These are phyloP conservation scores for Pseudopyricularia cyperi DNA, from an alignment of 2,329 filamentous ascomycete genomes.

Conservation along the genomic window DNA sequence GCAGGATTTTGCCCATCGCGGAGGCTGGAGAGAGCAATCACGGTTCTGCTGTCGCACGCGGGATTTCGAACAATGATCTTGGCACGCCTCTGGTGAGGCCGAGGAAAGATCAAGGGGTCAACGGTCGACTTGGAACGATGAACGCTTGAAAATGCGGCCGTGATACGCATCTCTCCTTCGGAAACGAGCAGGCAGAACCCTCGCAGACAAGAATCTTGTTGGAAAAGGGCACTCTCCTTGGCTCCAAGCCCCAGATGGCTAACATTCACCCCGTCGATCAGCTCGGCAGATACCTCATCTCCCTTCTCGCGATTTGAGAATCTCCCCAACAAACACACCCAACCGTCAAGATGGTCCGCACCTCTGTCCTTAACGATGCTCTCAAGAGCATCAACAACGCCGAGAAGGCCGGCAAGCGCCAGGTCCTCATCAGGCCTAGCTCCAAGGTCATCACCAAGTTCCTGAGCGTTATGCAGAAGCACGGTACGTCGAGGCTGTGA, in stretches of 20 bases:
- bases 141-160: conserved; percentile 11
- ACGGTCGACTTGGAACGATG: conserved; percentile 11
- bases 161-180: conserved; percentile 53
- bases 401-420: conserved; percentile 99
- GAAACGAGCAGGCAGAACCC: conserved; percentile 60
- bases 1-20: conserved; percentile 16
- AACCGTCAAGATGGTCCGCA: conserved; percentile 88
- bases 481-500: conserved; percentile 60
- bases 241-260: conserved; percentile 45
- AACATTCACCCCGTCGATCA: conserved; percentile 27
- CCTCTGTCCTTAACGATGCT: conserved; percentile 98
- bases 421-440: conserved; percentile 93
- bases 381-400: conserved; percentile 99
- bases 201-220: conserved; percentile 16
- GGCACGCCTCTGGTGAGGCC: conserved; percentile 3
- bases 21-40: conserved; percentile 54
- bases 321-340: conserved; percentile 43
- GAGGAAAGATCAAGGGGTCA: conserved; percentile 1
- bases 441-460: conserved; percentile 99
- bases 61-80: background rate
- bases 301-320: conserved; percentile 58
- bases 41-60: background rate
- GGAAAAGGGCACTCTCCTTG: conserved; percentile 55
- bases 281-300: conserved; percentile 52
- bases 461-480: conserved; percentile 97